Evolutionary conservation across 1,284 basidiomycete species (phyloP).

Genomic region (Termitomyces sp.): DNA sequence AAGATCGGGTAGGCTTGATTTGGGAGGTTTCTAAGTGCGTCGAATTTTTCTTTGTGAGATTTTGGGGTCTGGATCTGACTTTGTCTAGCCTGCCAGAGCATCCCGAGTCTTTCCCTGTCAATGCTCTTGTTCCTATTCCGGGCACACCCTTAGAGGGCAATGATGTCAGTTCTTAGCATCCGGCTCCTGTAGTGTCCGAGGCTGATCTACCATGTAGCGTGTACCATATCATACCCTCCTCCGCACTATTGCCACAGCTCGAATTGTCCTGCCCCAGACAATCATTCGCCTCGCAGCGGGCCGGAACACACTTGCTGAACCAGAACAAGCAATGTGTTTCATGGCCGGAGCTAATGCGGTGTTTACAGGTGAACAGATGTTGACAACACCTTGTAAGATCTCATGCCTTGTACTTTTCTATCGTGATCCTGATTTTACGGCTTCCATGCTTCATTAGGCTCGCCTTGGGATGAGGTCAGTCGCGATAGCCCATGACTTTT

Average conservation of each 20-base stretch:
- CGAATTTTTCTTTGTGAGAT: conserved; percentile 3
- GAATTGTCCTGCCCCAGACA: conserved; percentile 86
- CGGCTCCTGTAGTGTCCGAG: conserved; percentile 14
- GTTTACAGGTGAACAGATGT: conserved; percentile 96
- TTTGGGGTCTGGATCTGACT: conserved; percentile 11
- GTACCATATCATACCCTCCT: conserved; percentile 82
- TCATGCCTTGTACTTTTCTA: conserved; percentile 14
- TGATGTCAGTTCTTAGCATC: conserved; percentile 41
- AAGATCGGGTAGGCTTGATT: conserved; percentile 90
- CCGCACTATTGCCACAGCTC: conserved; percentile 92
- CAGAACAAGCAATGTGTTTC: conserved; percentile 97
- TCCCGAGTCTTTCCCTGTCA: conserved; percentile 98
- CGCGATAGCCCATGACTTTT: background rate
- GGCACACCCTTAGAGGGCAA: conserved; percentile 72
- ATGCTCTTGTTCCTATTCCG: conserved; percentile 81
- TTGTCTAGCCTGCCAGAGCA: conserved; percentile 81
- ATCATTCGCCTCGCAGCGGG: conserved; percentile 97
- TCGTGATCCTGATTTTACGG: conserved; percentile 14
- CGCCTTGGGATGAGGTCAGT: conserved; percentile 79
- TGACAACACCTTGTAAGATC: conserved; percentile 88
- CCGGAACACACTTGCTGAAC: conserved; percentile 83
- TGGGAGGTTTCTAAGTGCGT: conserved; percentile 87
- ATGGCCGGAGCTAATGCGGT: conserved; percentile 98
- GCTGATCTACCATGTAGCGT: conserved; percentile 42
- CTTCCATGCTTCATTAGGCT: conserved; percentile 40